Evolutionary conservation across 108 stramenopile genomes (phyloP).

Genomic region (Fragilaria radians): DNA sequence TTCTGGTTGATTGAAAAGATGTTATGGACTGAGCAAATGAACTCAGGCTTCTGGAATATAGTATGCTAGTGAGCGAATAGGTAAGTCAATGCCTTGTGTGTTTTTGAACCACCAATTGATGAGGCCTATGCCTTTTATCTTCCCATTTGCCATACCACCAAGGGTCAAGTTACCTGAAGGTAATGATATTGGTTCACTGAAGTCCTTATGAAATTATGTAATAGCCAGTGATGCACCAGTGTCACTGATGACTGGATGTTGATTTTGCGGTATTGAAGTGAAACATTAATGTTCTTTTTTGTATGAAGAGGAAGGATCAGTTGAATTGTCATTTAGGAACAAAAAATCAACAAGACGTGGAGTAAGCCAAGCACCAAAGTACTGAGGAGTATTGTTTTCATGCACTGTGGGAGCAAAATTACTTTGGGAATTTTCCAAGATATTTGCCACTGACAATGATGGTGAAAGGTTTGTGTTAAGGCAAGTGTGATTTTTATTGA

Average conservation of each 20-base stretch:
- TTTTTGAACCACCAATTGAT: constrained; percentile 20
- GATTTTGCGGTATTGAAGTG: background rate
- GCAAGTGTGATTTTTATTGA: background rate
- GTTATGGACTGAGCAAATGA: constrained; percentile 13
- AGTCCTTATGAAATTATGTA: constrained; percentile 18
- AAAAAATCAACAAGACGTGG: too few species aligned
- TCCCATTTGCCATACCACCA: background rate
- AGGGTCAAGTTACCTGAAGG: background rate
- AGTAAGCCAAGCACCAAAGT: background rate
- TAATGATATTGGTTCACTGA: background rate
- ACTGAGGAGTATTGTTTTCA: background rate
- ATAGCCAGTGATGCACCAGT: constrained; percentile 23
- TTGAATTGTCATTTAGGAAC: background rate
- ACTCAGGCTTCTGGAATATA: constrained; percentile 15
- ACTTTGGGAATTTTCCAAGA: background rate
- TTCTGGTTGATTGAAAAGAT: background rate
- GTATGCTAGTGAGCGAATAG: constrained; percentile 12
- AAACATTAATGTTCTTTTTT: background rate
- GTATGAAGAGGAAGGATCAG: background rate
- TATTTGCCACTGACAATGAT: background rate
- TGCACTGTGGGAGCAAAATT: background rate
- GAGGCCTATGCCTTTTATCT: constrained; percentile 13
- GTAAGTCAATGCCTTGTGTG: background rate
- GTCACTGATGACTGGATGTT: constrained; percentile 23
- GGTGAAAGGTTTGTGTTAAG: too few species aligned